Conservation (phyloP, 2,329 filamentous ascomycete species). For the Xylogone sp. region DNA sequence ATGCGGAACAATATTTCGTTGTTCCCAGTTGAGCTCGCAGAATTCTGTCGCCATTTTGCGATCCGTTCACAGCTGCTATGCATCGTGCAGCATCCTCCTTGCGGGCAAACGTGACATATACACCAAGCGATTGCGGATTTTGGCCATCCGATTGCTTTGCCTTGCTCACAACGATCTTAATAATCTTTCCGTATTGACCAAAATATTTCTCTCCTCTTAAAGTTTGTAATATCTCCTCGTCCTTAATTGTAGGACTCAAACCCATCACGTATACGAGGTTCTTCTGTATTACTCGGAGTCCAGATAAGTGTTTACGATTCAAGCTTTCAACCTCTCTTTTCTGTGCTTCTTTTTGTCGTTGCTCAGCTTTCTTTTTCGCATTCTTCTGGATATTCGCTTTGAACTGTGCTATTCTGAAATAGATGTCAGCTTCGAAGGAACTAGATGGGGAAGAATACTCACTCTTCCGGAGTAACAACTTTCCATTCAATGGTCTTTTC, state of each 20-base stretch:
- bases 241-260: conserved; percentile 83
- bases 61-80: conserved; percentile 89
- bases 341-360: conserved; percentile 89
- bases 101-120: conserved; percentile 96
- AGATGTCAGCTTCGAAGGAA: conserved; percentile 8
- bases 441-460: conserved; percentile 35
- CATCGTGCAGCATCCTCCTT: conserved; percentile 88
- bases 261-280: conserved; percentile 98
- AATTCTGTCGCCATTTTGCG: conserved; percentile 81
- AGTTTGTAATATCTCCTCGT: conserved; percentile 88
- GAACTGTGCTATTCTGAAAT: conserved; percentile 65
- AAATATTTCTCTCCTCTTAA: conserved; percentile 91
- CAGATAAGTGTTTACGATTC: conserved; percentile 92
- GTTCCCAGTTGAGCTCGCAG: conserved; percentile 80
- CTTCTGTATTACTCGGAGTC: conserved; percentile 94
- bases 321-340: conserved; percentile 95
- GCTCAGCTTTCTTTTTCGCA: conserved; percentile 84
- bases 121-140: conserved; percentile 65
- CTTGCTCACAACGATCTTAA: conserved; percentile 98
- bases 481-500: conserved; percentile 98
- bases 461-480: conserved; percentile 93
- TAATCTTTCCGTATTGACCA: conserved; percentile 95
- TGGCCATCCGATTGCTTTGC: conserved; percentile 68
- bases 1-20: conserved; percentile 98
- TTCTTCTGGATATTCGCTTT: conserved; percentile 79